Conservation (phyloP, 345 rosid species). For the Anastatica hierochuntica region DNA sequence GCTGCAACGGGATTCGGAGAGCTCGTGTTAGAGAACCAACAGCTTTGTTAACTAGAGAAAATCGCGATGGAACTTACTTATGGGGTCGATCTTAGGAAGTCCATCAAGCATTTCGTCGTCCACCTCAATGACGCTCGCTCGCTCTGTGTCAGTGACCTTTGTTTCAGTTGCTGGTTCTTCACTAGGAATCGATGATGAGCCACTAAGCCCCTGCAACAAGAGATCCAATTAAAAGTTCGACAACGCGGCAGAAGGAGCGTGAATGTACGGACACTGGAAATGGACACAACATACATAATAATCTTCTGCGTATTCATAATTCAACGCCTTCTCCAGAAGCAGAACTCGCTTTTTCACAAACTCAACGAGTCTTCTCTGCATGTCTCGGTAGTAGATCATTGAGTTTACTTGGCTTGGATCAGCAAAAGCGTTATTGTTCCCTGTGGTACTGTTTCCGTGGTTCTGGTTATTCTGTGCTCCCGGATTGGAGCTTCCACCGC, state of each 20-base stretch:
- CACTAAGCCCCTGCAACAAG: conserved; percentile 42
- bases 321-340: conserved; percentile 78
- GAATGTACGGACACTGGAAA: background rate
- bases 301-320: conserved; percentile 57
- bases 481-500: conserved; percentile 33
- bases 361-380: conserved; percentile 90
- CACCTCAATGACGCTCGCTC: conserved; percentile 26
- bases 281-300: conserved; percentile 43
- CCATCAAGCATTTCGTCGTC: conserved; percentile 35
- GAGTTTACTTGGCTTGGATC: conserved; percentile 42
- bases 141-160: conserved; percentile 25
- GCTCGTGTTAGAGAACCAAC: background rate
- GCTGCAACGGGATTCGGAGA: conserved; percentile 31
- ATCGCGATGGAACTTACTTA: conserved; percentile 37
- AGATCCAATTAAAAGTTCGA: conserved; percentile 6
- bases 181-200: conserved; percentile 23
- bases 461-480: conserved; percentile 47
- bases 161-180: conserved; percentile 48
- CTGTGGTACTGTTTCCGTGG: conserved; percentile 40
- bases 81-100: conserved; percentile 43
- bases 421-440: conserved; percentile 30
- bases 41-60: background rate
- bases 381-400: conserved; percentile 67
- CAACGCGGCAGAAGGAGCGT: background rate
- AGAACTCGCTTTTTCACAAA: conserved; percentile 91